Conservation (phyloP, 2,329 filamentous ascomycete species). For the Trichoderma sp. region DNA sequence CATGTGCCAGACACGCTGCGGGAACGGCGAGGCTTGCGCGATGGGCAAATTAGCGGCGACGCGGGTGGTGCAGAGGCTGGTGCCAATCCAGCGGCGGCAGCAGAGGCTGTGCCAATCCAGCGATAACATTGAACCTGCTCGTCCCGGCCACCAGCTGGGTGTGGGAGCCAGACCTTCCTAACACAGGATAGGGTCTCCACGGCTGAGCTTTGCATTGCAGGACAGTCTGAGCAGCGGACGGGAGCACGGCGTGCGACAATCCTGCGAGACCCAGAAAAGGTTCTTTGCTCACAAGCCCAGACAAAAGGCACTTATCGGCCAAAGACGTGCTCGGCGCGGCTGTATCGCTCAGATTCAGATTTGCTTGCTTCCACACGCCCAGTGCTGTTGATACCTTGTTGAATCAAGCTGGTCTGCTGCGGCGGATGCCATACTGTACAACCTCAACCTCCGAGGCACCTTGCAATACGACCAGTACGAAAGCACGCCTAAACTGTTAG, state of each 20-base stretch:
- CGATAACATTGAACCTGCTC: conserved; percentile 19
- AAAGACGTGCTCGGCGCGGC: not conserved
- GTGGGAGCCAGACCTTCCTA: conserved; percentile 23
- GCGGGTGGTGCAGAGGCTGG: not conserved
- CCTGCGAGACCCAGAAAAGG: not conserved
- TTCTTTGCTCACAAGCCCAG: not conserved
- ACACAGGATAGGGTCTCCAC: conserved; percentile 8
- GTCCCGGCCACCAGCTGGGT: conserved; percentile 7
- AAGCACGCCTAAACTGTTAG: not conserved
- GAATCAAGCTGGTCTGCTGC: not conserved
- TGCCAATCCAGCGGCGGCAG: not conserved
- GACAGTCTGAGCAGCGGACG: conserved; percentile 10
- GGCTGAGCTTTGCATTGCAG: conserved; percentile 2
- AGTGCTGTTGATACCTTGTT: no score
- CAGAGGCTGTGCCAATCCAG: conserved; percentile 19
- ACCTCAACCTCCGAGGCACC: not conserved
- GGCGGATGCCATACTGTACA: not conserved
- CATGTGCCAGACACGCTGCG: conserved; percentile 18
- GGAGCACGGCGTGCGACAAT: conserved; percentile 14
- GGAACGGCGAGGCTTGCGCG: not conserved
- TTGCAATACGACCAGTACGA: not conserved
- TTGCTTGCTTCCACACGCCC: not conserved
- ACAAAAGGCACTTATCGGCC: not conserved
- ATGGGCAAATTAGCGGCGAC: not conserved
- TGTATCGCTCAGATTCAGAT: not conserved